phyloP scores from a whole-genome alignment of 768 basidiomycete genomes.

The Calocybe gangraenosa region DNA sequence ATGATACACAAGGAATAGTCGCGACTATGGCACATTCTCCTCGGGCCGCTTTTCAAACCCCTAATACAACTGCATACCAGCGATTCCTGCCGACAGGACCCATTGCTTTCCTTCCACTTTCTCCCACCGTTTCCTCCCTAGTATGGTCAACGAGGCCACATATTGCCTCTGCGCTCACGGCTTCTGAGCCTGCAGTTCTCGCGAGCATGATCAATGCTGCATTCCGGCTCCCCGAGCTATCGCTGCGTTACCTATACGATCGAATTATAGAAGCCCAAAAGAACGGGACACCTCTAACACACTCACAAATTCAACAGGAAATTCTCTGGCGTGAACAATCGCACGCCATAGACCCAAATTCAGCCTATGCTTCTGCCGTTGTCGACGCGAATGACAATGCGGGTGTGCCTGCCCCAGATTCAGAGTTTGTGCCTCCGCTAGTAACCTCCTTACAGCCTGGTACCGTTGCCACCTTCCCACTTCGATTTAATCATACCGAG shows the following conservation, averaged over 20 bases:
- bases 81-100: slow-evolving; percentile 94
- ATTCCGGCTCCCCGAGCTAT: slow-evolving; percentile 77
- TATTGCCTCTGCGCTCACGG: slow-evolving; percentile 68
- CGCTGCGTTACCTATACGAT: slow-evolving; percentile 62
- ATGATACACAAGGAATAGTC: slow-evolving; percentile 86
- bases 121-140: slow-evolving; percentile 72
- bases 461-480: slow-evolving; percentile 85
- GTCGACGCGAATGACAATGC: slow-evolving; percentile 20
- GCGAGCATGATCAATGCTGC: slow-evolving; percentile 83
- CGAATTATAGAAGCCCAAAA: slow-evolving; percentile 53
- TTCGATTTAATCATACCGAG: slow-evolving; percentile 84
- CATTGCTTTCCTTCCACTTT: slow-evolving; percentile 90
- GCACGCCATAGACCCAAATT: slow-evolving; percentile 59
- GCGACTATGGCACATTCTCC: slow-evolving; percentile 79
- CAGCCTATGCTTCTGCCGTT: slow-evolving; percentile 54
- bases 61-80: slow-evolving; percentile 85
- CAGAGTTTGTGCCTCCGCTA: slow-evolving; percentile 68
- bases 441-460: slow-evolving; percentile 67
- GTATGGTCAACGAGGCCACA: slow-evolving; percentile 91
- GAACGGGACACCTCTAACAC: slow-evolving; percentile 41
- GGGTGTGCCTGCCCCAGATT: slow-evolving; percentile 59
- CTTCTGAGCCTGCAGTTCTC: slow-evolving; percentile 60
- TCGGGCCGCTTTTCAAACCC: slow-evolving; percentile 53
- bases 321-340: slow-evolving; percentile 71
- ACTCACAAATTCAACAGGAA: slow-evolving; percentile 51